Evolutionary conservation across 352 stramenopile genomes (phyloP), one percentile per base, ranked within the genome.

Genomic region (Phytophthora ohioensis): DNA sequence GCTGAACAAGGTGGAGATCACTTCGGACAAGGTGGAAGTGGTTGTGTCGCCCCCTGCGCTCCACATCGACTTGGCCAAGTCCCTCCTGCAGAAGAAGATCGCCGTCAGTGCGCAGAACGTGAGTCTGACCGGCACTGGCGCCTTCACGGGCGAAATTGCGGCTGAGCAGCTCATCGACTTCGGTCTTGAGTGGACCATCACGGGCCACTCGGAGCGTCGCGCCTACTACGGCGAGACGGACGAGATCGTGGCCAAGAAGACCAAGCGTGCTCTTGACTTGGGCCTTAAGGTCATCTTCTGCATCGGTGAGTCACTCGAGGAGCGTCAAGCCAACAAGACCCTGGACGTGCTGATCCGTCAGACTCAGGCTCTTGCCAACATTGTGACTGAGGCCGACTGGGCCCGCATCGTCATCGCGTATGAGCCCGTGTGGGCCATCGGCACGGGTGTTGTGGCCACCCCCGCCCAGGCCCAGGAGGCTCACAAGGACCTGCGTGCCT

Each of bases 371-470:
- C 78, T 97, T 41, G 81, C 88, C 57, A 82, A 91, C 76, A 80
- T 91, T n/a, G 84, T 98, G 47, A 81, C 67, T 30, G 89, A 96
- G 53, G 75, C 91, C 12, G 73, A 87, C 57, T 88, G 80, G 80
- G 56, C 74, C 17, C 75, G 73, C 53, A 72, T 99, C 51, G 95
- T 98, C n/a, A 92, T 98, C 68, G 96, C 94, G 4, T 98, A 98
- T 72, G 91, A 97, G 83, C 95, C 95, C 45, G 97, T 98, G 63
- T 98, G 95, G 95, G 95, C 95, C 57, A 98, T 98, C 69, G 95
- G 94, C 75, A 99, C 96, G 65, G 96, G 96, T 32, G 84, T 98
- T 21, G 96, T 94, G 32, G 95, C 94, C 32, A 97, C 94, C 30
- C 93, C 94, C 27, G 93, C 97, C 65, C 95, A 98, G 80, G 95